Evolutionary conservation across 2,329 filamentous ascomycete species (phyloP), one percentile per base, ranked within the genome.

Genomic region (Epicoccum sorghinum): DNA sequence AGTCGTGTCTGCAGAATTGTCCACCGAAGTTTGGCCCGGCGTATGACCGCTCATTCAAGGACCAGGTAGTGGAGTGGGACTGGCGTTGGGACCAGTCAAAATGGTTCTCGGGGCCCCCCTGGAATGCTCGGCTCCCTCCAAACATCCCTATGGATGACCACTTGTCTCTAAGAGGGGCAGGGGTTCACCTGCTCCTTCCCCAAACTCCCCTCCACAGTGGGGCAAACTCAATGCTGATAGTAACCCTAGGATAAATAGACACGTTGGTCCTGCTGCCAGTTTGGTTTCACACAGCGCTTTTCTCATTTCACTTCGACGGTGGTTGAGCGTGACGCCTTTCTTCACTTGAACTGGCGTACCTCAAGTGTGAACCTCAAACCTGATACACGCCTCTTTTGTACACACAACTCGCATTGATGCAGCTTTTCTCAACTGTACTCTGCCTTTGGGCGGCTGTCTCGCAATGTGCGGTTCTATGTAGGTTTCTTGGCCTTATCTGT

Each of bases 371-470:
- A 29, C 9, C 27, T 29, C 9, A 9, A 29, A 9, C 27, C 27
- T 29, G 27, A 29, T 7, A 29, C 27, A 32, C 22, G 10, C 40
- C 40, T 48, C 38, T 30, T 4, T n/a, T 30, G 22, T 36, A 47
- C 25, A 10, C 27, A 35, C 14, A 30, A 23, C 32, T 24, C 24
- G 38, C 39, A 39, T 58, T 35, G 37, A 73, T 73, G 69, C 63
- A 56, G 49, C 46, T 68, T 12, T 36, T 60, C 45, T 64, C 61
- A 27, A 39, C 70, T 18, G 46, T 68, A 47, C 56, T 66, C 56
- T 71, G 70, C 65, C 68, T 74, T 1, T 56, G 65, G 58, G 70
- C 66, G 61, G 60, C 58, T 30, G 59, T 62, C 30, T 47, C 60
- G 23, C 62, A 71, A 9, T 58, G 62, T 27, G 63, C 57, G 29